Evolutionary conservation across 208 protist genomes (phyloP), one percentile per base, ranked within the genome.

Genomic region (Trypanosoma boissoni): DNA sequence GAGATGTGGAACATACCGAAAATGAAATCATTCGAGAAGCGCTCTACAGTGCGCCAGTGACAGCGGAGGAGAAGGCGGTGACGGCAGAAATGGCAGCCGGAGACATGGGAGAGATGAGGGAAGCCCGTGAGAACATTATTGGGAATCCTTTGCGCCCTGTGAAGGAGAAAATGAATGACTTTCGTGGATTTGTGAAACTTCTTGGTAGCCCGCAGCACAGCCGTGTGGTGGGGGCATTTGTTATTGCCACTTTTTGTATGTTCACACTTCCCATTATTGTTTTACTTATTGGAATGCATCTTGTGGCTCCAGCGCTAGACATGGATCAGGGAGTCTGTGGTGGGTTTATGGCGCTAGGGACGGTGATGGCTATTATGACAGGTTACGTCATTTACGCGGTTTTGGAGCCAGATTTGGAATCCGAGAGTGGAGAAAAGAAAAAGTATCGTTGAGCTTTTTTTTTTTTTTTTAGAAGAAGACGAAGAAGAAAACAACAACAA

Each of bases 381-480:
- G 58, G 68, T 2, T 95, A 95, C 53, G 74, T 82, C 1, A 59
- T 82, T 2, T 86, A 89, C 50, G 82, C 82, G 1, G 64, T 92
- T n/a, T 28, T 58, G 2, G 81, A 88, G 53, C 39, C 49, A 24
- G 5, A 14, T 21, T 16, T 24, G 14, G 31, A 20, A 32, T 3
- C 44, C 16, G 46, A 27, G 37, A 29, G 20, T 34, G 37, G 52
- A 55, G 60, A 65, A 10, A 53, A 24, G 3, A 86, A 83, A 57
- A 86, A 86, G 53, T 53, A 67, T 20, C 54, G 20, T 39, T 39
- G 34, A 21, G 31, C 6, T 23, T 36, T 54, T 32, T 54, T 54
- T 20, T 54, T 36, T 32, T 54, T 32, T 6, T 28, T 54, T 28
- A 23, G 49, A n/a, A 54, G 29, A 16, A n/a, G 49, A 21, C 6